These are phyloP conservation scores for Cynara cardunculus DNA, from an alignment of 129 eudicot species.

Conservation along the genomic window DNA sequence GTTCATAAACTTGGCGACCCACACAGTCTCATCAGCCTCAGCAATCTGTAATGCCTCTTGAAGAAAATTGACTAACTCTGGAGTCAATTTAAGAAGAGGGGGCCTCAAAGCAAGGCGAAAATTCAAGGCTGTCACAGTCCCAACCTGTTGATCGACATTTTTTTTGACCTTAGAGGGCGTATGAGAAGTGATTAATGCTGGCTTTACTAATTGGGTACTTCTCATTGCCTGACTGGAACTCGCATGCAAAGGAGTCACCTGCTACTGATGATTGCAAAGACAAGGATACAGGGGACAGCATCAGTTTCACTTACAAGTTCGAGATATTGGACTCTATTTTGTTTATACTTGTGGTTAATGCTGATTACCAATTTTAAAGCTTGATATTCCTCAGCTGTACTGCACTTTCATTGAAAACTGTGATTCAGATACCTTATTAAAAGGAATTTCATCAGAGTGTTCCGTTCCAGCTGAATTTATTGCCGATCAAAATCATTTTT, in stretches of 20 bases:
- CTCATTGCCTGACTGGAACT: conserved; percentile 72
- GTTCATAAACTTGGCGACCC: conserved; percentile 90
- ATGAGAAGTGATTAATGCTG: conserved; percentile 68
- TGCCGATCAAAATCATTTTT: conserved; percentile 42
- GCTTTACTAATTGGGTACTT: conserved; percentile 85
- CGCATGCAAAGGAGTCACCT: conserved; percentile 24
- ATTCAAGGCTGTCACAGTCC: conserved; percentile 94
- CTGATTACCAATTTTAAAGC: conserved; percentile 51
- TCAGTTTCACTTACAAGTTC: conserved; percentile 41
- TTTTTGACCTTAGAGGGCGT: conserved; percentile 85
- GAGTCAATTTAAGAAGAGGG: conserved; percentile 91
- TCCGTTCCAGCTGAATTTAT: conserved; percentile 44
- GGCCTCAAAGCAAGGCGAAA: conserved; percentile 98
- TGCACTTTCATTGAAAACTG: conserved; percentile 39
- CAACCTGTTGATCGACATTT: conserved; percentile 99
- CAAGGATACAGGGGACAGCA: conserved; percentile 8
- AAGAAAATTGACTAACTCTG: conserved; percentile 77
- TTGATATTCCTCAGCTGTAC: conserved; percentile 53
- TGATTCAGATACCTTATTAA: conserved; percentile 25
- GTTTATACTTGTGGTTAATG: conserved; percentile 44
- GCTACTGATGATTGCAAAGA: too few species aligned
- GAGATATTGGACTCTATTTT: conserved; percentile 76
- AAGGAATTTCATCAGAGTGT: conserved; percentile 58
- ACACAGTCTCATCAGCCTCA: conserved; percentile 92
- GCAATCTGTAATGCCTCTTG: conserved; percentile 98